phyloP scores from a whole-genome alignment of 208 protist genomes.

The Wallacemonas sp. region DNA sequence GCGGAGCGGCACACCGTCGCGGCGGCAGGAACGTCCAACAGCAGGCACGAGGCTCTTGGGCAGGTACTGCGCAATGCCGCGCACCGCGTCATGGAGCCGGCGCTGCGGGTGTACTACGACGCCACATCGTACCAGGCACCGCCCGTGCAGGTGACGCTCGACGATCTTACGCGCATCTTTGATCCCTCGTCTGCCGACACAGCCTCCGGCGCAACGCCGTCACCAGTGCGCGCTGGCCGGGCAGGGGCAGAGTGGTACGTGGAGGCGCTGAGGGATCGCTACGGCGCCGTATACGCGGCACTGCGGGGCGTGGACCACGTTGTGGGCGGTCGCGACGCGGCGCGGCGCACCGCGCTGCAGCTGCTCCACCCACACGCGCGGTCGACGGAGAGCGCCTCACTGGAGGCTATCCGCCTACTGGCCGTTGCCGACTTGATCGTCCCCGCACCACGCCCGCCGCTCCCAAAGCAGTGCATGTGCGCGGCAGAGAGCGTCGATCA shows the following conservation, averaged over 20 bases:
- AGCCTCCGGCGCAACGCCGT: neutral
- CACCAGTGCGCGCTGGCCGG: conserved; percentile 7
- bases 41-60: conserved; percentile 9
- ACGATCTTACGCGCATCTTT: neutral
- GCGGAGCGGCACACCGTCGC: neutral
- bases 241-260: conserved; percentile 5
- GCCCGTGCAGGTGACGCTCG: neutral
- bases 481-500: neutral
- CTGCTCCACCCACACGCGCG: conserved; percentile 42
- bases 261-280: conserved; percentile 10
- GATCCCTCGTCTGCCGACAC: neutral
- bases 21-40: neutral
- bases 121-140: neutral
- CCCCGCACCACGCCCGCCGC: conserved; percentile 17
- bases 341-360: conserved; percentile 49
- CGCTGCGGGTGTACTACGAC: conserved; percentile 56
- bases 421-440: conserved; percentile 47
- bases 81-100: conserved; percentile 75
- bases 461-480: neutral
- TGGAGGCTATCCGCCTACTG: conserved; percentile 69
- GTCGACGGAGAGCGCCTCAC: conserved; percentile 41
- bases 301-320: conserved; percentile 1
- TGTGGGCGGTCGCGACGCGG: conserved; percentile 16
- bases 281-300: conserved; percentile 13
- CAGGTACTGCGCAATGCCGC: conserved; percentile 60